Conservation (phyloP, 78 protist species). For the Dictyostelium intermedium region DNA sequence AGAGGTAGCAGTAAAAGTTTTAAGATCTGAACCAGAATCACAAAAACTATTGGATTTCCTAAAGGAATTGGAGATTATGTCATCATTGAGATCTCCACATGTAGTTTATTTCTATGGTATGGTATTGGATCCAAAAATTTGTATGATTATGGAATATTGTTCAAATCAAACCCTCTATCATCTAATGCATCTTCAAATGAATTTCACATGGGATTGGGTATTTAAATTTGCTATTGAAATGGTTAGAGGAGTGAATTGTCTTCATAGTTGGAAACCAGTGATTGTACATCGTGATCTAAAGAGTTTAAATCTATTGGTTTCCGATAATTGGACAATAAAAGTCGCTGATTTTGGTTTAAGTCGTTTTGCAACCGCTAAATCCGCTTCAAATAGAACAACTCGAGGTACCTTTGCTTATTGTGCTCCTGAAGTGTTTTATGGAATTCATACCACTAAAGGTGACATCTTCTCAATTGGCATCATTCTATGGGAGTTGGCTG, state of each 20-base stretch:
- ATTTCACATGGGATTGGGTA: conserved; percentile 82
- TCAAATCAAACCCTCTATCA: conserved; percentile 70
- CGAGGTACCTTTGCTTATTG: conserved; percentile 80
- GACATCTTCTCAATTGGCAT: conserved; percentile 76
- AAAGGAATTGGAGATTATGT: conserved; percentile 81
- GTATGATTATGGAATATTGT: conserved; percentile 81
- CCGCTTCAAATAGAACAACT: conserved; percentile 31
- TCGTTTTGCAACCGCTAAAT: conserved; percentile 48
- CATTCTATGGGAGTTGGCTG: conserved; percentile 72
- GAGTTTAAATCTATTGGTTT: conserved; percentile 54
- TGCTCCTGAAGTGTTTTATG: conserved; percentile 79
- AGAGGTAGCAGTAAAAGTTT: conserved; percentile 83
- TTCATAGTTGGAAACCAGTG: conserved; percentile 85
- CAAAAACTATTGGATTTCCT: conserved; percentile 64
- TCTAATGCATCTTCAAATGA: conserved; percentile 62
- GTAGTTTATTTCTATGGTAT: conserved; percentile 86
- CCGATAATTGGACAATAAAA: conserved; percentile 58
- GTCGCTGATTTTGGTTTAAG: conserved; percentile 64
- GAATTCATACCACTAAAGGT: conserved; percentile 68
- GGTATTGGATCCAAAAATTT: conserved; percentile 75
- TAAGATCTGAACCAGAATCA: conserved; percentile 51
- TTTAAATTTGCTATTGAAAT: conserved; percentile 54
- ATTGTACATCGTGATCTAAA: conserved; percentile 85
- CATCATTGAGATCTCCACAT: conserved; percentile 67
- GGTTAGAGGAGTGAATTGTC: conserved; percentile 72